phyloP scores from a whole-genome alignment of 2,329 filamentous ascomycete species.

The Aspergillus quadrilineatus region DNA sequence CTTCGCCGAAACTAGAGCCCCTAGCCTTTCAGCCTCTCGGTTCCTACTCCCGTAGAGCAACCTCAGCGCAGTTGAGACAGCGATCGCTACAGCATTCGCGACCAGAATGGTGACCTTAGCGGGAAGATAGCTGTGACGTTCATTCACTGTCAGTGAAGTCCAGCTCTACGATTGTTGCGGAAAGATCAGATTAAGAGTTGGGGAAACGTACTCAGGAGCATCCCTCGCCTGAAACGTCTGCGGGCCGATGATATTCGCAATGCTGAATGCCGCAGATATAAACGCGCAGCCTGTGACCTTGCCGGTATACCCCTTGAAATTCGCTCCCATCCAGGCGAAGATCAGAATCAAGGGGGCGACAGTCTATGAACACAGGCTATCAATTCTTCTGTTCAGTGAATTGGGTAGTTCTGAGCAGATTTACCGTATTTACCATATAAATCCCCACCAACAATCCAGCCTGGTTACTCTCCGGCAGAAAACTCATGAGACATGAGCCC shows the following conservation, averaged over 20 bases:
- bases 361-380: constrained; percentile 24
- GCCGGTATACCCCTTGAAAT: constrained; percentile 50
- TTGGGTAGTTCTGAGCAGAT: not conserved
- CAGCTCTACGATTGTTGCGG: no score
- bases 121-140: constrained; percentile 23
- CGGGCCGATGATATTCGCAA: constrained; percentile 37
- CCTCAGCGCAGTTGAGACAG: constrained; percentile 26
- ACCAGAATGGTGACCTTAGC: constrained; percentile 43
- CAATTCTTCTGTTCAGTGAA: constrained; percentile 3
- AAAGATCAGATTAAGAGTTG: not conserved
- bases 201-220: constrained; percentile 37
- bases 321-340: constrained; percentile 47
- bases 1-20: constrained; percentile 18
- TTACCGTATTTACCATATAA: constrained; percentile 37
- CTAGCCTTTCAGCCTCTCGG: constrained; percentile 20
- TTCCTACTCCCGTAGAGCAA: constrained; percentile 31
- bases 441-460: constrained; percentile 44
- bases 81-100: constrained; percentile 30
- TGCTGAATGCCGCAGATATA: constrained; percentile 44
- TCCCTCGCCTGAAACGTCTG: constrained; percentile 47
- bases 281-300: constrained; percentile 45
- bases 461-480: constrained; percentile 38
- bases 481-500: constrained; percentile 41
- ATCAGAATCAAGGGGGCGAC: constrained; percentile 45
- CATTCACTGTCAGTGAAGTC: constrained; percentile 9